Base-by-base conservation (phyloP, 371 early-diverging fungal species). In the Apophysomyces sp. region DNA sequence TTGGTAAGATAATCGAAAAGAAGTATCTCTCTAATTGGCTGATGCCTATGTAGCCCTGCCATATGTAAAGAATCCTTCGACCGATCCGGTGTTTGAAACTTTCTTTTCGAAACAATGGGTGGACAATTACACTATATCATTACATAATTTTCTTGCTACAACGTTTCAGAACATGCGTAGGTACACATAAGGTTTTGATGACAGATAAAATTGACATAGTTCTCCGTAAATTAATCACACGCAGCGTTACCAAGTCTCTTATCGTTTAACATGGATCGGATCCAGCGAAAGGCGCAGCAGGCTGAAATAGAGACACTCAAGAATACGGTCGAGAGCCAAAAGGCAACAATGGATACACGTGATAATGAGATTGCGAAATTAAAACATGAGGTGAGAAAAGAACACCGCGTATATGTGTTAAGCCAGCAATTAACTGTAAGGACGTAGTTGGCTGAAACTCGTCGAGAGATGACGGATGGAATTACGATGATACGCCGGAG, bases 131-230 rank as follows among this genome's bases (percentile, higher is more conserved):
- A 85, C 80, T 8, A 74, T 83, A 11, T 88, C 89, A 1, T 64
- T 88, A 16, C 78, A 85, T 60, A 88, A 88, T 71, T 86, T 88
- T 63, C 57, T 88, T n/a, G 83, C 84, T 52, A 83, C 86, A 2
- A 86, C 85, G 12, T 86, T 88, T 65, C 86, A 84, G 60, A 80
- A 86, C 57, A 86, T 88, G 86, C 87, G 88, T 83, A 82, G 71
- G 83, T 71, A 30, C 11, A 11, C 21, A 7, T 62, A 18, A 52
- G 51, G 54, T 6, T 29, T 18, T 21, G n/a, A 26, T 55, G 27
- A 31, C 40, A 2, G 13, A 27, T 21, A 36, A 13, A n/a, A 54
- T 9, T 39, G 11, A 37, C 49, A 8, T 49, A 26, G 26, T 34
- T 30, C 29, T 24, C 26, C 41, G 7, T 52, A 53, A 30, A n/a